These are phyloP conservation scores for Talaromyces borbonicus DNA, from an alignment of 495 filamentous ascomycete genomes.

Conservation along the genomic window DNA sequence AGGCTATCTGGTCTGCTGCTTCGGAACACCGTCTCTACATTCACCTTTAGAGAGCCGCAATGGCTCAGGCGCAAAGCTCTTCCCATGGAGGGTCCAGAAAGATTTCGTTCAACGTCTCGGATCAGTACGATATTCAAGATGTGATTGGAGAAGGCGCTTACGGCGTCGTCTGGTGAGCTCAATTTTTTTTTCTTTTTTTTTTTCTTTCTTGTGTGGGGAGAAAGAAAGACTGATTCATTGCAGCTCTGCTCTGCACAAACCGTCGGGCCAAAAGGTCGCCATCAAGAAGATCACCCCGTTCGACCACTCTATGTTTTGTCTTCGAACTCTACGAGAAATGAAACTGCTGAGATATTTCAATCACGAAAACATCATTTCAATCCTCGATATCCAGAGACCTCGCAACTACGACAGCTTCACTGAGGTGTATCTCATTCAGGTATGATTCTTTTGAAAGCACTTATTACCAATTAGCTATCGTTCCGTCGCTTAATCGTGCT, in stretches of 20 bases:
- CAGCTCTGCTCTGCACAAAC: constrained; percentile 97
- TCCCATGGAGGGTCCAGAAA: constrained; percentile 64
- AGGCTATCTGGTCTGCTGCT: too few relatives aligned
- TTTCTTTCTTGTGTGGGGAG: too few relatives aligned
- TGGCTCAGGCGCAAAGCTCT: constrained; percentile 37
- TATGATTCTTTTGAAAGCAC: constrained; percentile 33
- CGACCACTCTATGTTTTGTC: constrained; percentile 98
- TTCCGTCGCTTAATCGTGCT: too few relatives aligned
- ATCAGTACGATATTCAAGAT: constrained; percentile 99
- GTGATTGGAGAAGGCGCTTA: constrained; percentile 98
- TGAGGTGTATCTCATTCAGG: constrained; percentile 98
- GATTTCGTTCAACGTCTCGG: constrained; percentile 99
- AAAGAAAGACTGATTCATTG: constrained; percentile 5
- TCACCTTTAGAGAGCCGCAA: constrained; percentile 14
- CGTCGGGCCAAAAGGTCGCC: constrained; percentile 95
- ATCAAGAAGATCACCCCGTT: constrained; percentile 99
- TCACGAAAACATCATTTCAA: constrained; percentile 99
- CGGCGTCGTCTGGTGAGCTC: constrained; percentile 88
- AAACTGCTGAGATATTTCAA: constrained; percentile 99
- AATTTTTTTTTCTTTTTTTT: too few relatives aligned
- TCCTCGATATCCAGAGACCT: constrained; percentile 97
- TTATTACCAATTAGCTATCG: too few relatives aligned
- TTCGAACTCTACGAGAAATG: constrained; percentile 97
- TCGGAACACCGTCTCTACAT: not conserved
- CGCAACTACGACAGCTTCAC: constrained; percentile 92